These are phyloP conservation scores for Eucalyptus cloeziana DNA, from an alignment of 345 rosid genomes.

Conservation along the genomic window DNA sequence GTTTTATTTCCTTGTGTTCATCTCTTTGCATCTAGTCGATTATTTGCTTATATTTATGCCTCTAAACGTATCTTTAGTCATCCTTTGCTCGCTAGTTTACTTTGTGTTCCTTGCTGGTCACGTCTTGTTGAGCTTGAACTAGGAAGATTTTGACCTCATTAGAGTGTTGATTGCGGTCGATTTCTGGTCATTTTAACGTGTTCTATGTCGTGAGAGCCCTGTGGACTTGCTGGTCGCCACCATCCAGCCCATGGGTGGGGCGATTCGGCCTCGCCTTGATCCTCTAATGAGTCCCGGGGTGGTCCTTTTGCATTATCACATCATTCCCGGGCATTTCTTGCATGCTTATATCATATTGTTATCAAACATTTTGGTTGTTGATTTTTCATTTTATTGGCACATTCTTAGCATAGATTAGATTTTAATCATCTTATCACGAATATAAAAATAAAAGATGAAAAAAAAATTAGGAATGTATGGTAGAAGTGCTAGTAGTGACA, in stretches of 20 bases:
- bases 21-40: not conserved
- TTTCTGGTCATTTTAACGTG: not conserved
- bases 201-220: not conserved
- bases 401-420: not conserved
- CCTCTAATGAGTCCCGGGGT: not conserved
- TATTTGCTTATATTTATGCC: not conserved
- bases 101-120: not conserved
- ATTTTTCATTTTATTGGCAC: not conserved
- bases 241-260: not conserved
- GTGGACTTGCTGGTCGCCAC: not conserved
- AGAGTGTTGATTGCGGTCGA: not conserved
- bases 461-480: not conserved
- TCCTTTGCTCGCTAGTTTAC: not conserved
- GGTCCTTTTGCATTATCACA: not conserved
- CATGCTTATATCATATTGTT: not conserved
- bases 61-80: not conserved
- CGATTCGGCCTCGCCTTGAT: not conserved
- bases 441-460: fast-evolving
- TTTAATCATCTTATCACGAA: not conserved
- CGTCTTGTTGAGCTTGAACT: not conserved
- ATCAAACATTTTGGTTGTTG: not conserved
- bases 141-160: not conserved
- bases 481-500: not conserved
- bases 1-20: not conserved
- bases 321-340: not conserved